These are phyloP conservation scores for Xylariaceae sp. DNA, from an alignment of 2,329 filamentous ascomycete genomes.

Conservation along the genomic window DNA sequence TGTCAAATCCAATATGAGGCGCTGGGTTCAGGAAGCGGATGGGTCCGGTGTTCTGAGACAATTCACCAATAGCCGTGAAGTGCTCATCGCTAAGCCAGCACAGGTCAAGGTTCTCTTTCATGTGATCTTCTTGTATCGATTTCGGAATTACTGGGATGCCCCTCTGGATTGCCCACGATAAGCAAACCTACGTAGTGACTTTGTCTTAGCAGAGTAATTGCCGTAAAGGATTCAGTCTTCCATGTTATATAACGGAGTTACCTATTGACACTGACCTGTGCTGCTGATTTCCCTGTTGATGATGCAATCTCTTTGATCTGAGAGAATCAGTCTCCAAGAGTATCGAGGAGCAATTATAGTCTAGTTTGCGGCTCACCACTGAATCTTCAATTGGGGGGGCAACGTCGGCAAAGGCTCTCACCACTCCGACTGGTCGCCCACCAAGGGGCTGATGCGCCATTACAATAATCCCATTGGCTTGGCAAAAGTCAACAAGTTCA, in stretches of 20 bases:
- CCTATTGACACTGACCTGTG: too few relatives aligned
- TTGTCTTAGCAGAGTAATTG: conserved; percentile 6
- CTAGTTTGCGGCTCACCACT: conserved; percentile 2
- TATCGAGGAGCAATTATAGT: background rate
- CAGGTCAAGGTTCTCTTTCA: conserved; percentile 12
- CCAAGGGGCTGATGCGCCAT: conserved; percentile 18
- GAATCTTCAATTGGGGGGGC: conserved; percentile 14
- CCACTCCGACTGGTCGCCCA: conserved; percentile 14
- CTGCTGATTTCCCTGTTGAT: conserved; percentile 10
- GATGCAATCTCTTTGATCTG: conserved; percentile 11
- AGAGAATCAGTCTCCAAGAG: background rate
- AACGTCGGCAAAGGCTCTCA: conserved; percentile 9
- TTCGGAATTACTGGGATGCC: conserved; percentile 14
- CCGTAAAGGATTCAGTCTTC: too few relatives aligned
- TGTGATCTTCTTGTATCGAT: conserved; percentile 12
- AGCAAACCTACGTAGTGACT: conserved; percentile 3
- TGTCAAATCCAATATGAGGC: conserved; percentile 15
- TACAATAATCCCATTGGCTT: conserved; percentile 8
- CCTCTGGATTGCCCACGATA: conserved; percentile 15
- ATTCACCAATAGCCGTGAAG: conserved; percentile 9
- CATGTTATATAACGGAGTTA: too few relatives aligned
- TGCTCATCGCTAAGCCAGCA: conserved; percentile 8
- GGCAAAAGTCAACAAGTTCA: conserved; percentile 13
- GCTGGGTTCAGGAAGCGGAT: conserved; percentile 15
- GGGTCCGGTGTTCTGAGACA: conserved; percentile 6